Conservation (phyloP, 1,284 basidiomycete genomes). For the Sporisorium graminicola region DNA sequence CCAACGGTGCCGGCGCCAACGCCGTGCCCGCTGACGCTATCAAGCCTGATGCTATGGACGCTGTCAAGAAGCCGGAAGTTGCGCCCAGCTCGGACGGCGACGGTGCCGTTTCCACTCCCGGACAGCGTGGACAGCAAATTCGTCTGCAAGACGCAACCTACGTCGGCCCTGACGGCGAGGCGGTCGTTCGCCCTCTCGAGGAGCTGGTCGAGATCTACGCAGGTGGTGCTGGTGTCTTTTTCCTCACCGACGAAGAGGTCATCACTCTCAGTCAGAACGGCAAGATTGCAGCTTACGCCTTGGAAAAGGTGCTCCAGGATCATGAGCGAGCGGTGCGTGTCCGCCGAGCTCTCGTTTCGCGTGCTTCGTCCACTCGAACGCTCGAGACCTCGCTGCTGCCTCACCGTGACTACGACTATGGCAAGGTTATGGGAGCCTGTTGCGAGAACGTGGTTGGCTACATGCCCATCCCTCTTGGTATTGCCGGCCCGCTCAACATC, state of each 20-base stretch:
- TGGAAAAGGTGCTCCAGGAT: slow-evolving; percentile 92
- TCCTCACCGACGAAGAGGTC: slow-evolving; percentile 91
- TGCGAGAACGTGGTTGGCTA: slow-evolving; percentile 99
- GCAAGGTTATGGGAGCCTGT: slow-evolving; percentile 93
- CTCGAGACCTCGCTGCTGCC: slow-evolving; percentile 88
- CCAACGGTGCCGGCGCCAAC: slow-evolving; percentile 13
- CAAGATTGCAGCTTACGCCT: slow-evolving; percentile 91
- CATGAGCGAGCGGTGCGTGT: slow-evolving; percentile 88
- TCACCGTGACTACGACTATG: slow-evolving; percentile 89
- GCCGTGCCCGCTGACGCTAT: slow-evolving; percentile 47
- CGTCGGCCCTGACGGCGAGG: slow-evolving; percentile 50
- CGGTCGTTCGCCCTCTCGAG: slow-evolving; percentile 73
- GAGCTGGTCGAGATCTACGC: slow-evolving; percentile 89
- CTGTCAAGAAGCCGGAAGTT: slow-evolving; percentile 35
- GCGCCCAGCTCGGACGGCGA: slow-evolving; percentile 47
- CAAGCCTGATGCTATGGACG: slow-evolving; percentile 35
- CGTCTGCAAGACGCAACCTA: slow-evolving; percentile 44
- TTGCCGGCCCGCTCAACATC: slow-evolving; percentile 93
- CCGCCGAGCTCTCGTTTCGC: slow-evolving; percentile 89
- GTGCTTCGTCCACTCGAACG: slow-evolving; percentile 85
- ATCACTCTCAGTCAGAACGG: slow-evolving; percentile 89
- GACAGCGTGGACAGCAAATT: slow-evolving; percentile 40
- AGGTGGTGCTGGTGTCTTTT: slow-evolving; percentile 75
- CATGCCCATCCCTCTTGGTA: slow-evolving; percentile 94
- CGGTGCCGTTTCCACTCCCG: slow-evolving; percentile 38